A percentile compares a stretch with the other conserved stretches of the same genome.
Conservation (phyloP, 352 stramenopile species). For the Thraustochytrium striatum region DNA sequence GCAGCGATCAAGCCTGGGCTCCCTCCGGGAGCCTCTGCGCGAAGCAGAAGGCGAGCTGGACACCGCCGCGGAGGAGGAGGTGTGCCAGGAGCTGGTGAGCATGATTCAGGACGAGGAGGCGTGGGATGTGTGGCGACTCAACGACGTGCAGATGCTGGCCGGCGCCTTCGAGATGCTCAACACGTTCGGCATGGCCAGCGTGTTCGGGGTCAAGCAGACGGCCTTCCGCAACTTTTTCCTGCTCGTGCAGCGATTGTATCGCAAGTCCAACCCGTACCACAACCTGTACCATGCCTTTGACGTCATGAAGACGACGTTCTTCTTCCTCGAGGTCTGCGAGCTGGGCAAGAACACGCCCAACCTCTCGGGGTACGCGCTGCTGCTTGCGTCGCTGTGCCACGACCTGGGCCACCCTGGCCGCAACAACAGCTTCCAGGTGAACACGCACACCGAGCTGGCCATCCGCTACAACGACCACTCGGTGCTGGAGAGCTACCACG, state of each 20-base stretch:
- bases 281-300: constrained; percentile 45
- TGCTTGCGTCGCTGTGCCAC: constrained; percentile 73
- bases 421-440: constrained; percentile 80
- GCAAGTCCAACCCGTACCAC: constrained; percentile 42
- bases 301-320: constrained; percentile 42
- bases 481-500: constrained; percentile 80
- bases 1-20: neutral
- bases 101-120: constrained; percentile 2
- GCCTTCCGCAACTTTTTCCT: constrained; percentile 24
- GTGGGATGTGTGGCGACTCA: constrained; percentile 35
- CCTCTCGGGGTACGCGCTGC: constrained; percentile 57
- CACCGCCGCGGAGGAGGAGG: neutral
- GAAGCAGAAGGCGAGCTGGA: neutral
- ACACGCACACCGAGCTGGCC: constrained; percentile 66
- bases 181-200: neutral
- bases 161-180: constrained; percentile 33
- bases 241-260: neutral
- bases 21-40: neutral
- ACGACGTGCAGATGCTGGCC: constrained; percentile 40
- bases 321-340: constrained; percentile 9
- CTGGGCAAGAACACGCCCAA: constrained; percentile 22
- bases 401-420: constrained; percentile 78
- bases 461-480: constrained; percentile 79
- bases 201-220: constrained; percentile 29
- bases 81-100: neutral